phyloP scores from a whole-genome alignment of 805 yeast species.

The Lipomyces spencermartinsiae region DNA sequence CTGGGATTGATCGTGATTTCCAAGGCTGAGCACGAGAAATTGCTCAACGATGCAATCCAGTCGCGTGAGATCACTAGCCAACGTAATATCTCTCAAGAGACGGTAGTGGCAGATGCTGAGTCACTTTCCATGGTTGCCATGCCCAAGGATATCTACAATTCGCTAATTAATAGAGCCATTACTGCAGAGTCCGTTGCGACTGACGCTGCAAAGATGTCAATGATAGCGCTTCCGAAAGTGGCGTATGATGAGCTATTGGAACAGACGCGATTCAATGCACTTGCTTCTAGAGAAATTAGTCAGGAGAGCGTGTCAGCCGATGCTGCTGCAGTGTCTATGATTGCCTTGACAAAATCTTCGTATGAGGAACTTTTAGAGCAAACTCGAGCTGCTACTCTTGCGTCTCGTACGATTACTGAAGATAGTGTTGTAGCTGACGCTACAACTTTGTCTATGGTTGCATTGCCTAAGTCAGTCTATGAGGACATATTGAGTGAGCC shows the following conservation, averaged over 20 bases:
- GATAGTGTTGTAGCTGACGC: slow-evolving; percentile 27
- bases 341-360: slow-evolving; percentile 40
- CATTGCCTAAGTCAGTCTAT: slow-evolving; percentile 14
- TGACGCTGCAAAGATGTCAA: slow-evolving; percentile 17
- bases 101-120: slow-evolving; percentile 34
- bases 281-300: slow-evolving; percentile 14
- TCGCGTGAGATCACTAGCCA: not conserved
- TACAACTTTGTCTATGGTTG: slow-evolving; percentile 28
- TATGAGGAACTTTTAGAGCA: slow-evolving; percentile 24
- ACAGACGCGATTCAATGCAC: slow-evolving; percentile 7
- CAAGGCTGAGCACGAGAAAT: slow-evolving; percentile 2
- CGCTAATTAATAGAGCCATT: slow-evolving; percentile 21
- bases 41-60: not conserved
- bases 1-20: not conserved
- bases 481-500: not conserved
- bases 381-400: slow-evolving; percentile 11
- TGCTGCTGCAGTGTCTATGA: slow-evolving; percentile 31
- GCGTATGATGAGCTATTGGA: slow-evolving; percentile 10
- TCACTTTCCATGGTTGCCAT: slow-evolving; percentile 35
- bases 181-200: slow-evolving; percentile 19
- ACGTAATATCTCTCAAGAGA: slow-evolving; percentile 9
- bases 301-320: slow-evolving; percentile 25
- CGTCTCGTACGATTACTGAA: slow-evolving; percentile 8
- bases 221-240: slow-evolving; percentile 18
- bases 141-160: slow-evolving; percentile 37